These are phyloP conservation scores for Phlebiopsis gigantea DNA, from an alignment of 768 basidiomycete genomes.

Conservation along the genomic window DNA sequence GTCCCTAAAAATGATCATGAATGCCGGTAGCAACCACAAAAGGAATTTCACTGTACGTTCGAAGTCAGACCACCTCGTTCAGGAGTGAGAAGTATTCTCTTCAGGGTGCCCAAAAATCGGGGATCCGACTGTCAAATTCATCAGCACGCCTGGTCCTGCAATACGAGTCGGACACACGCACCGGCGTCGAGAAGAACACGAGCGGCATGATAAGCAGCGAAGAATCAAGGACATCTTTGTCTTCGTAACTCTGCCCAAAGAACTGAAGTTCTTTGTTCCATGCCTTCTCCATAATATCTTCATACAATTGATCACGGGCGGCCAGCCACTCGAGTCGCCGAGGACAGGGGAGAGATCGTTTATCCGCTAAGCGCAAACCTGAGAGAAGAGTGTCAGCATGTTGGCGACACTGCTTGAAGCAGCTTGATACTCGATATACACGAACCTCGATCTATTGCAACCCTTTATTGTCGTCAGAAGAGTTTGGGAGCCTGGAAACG, in stretches of 20 bases:
- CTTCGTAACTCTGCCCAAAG: constrained; percentile 91
- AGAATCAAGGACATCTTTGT: constrained; percentile 74
- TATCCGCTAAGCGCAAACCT: constrained; percentile 89
- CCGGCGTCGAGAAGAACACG: constrained; percentile 85
- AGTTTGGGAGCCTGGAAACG: not conserved
- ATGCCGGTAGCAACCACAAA: not conserved
- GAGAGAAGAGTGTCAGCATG: not conserved
- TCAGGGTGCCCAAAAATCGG: constrained; percentile 81
- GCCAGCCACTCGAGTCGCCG: constrained; percentile 64
- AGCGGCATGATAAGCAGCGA: constrained; percentile 90
- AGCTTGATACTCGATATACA: not conserved
- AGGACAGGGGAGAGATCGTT: constrained; percentile 87
- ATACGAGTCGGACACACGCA: constrained; percentile 29
- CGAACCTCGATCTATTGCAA: constrained; percentile 86
- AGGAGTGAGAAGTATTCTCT: constrained; percentile 76
- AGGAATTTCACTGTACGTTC: constrained; percentile 42
- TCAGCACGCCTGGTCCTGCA: not conserved
- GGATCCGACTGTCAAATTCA: constrained; percentile 66
- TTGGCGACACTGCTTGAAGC: not conserved
- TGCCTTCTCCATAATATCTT: constrained; percentile 86
- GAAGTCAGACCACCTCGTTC: constrained; percentile 90
- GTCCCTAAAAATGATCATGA: constrained; percentile 42
- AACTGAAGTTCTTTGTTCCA: constrained; percentile 68
- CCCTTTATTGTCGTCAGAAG: constrained; percentile 44
- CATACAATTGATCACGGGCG: constrained; percentile 81